A percentile compares a stretch with the other conserved stretches of the same genome.
Evolutionary conservation across 768 basidiomycete species (phyloP).

Genomic region (Mycena leptocephala): DNA sequence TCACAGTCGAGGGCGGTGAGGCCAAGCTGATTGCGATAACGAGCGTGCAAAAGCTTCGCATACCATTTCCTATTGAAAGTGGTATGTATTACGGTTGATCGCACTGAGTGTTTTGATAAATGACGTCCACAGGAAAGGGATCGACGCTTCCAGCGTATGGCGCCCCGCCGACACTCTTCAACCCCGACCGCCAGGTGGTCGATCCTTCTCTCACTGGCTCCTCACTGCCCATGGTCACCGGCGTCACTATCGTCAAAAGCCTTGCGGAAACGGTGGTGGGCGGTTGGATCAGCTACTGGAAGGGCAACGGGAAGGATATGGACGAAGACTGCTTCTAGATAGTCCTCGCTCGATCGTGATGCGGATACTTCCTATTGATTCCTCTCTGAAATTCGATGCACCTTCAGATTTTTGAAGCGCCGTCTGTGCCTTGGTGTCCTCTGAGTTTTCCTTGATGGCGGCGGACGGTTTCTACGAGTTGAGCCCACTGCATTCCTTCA

Average conservation of each 20-base stretch:
- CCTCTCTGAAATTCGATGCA: too few species aligned
- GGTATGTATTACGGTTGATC: not conserved
- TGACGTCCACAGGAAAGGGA: conserved; percentile 6
- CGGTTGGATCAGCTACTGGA: conserved; percentile 24
- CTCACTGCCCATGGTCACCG: not conserved
- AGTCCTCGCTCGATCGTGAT: not conserved
- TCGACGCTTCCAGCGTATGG: conserved; percentile 27
- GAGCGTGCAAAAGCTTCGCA: conserved; percentile 3
- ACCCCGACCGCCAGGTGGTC: conserved; percentile 15
- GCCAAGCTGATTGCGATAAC: conserved; percentile 17
- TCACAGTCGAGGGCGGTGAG: not conserved
- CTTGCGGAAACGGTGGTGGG: conserved; percentile 3
- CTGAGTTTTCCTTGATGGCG: too few species aligned
- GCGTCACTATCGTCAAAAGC: conserved; percentile 17
- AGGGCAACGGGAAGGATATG: conserved; percentile 30
- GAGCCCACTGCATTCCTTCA: too few species aligned
- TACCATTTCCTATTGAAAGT: conserved; percentile 1
- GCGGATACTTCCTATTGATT: too few species aligned
- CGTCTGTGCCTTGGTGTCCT: too few species aligned
- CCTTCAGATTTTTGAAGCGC: too few species aligned
- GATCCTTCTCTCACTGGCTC: conserved; percentile 9
- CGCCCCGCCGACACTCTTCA: conserved; percentile 20
- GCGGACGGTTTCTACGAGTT: too few species aligned
- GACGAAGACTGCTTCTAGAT: conserved; percentile 1
- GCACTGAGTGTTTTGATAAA: not conserved